phyloP scores from a whole-genome alignment of 495 filamentous ascomycete genomes.

The Neurospora sp. region DNA sequence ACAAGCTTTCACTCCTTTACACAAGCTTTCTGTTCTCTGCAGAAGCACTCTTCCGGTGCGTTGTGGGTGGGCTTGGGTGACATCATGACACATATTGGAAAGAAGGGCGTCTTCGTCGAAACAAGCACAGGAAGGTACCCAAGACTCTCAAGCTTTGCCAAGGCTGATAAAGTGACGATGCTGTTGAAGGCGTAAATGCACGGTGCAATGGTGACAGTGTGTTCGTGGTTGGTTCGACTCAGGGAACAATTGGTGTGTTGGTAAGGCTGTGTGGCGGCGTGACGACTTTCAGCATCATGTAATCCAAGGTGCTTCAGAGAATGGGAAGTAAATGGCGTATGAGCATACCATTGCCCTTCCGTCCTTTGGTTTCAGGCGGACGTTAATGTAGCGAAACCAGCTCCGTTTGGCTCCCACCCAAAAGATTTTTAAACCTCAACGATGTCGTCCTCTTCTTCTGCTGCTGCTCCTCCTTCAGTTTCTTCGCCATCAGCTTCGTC shows the following conservation, averaged over 20 bases:
- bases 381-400: neutral
- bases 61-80: neutral
- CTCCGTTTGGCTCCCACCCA: neutral
- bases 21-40: neutral
- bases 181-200: neutral
- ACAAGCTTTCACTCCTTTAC: neutral
- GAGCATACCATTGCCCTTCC: neutral
- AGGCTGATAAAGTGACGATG: neutral
- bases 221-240: neutral
- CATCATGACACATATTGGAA: neutral
- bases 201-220: neutral
- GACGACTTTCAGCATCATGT: neutral
- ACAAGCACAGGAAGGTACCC: neutral
- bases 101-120: neutral
- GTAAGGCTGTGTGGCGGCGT: neutral
- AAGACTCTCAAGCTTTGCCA: neutral
- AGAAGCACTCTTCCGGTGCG: neutral
- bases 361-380: neutral
- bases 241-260: neutral
- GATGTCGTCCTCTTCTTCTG: slow-evolving; percentile 20
- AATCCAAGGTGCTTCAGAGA: neutral
- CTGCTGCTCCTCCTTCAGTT: slow-evolving; percentile 50
- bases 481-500: slow-evolving; percentile 58
- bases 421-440: slow-evolving; percentile 30
- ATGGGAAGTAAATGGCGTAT: neutral